Conservation (phyloP, 73 alveolate genomes). For the Tetrahymena borealis region DNA sequence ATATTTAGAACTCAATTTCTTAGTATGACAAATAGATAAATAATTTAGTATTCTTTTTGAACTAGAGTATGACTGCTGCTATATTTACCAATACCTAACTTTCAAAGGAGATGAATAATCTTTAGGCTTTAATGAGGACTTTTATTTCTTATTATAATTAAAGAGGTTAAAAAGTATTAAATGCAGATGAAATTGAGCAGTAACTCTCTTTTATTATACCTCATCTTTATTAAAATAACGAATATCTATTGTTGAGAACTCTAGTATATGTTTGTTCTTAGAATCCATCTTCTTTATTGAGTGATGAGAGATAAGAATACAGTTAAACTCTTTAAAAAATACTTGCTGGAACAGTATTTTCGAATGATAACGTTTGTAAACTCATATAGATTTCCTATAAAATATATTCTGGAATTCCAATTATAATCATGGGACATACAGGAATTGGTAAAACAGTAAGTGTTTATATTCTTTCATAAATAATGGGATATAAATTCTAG, state of each 20-base stretch:
- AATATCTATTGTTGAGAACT: neutral
- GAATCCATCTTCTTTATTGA: neutral
- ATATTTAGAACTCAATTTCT: neutral
- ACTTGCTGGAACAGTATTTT: neutral
- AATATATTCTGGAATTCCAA: constrained; percentile 54
- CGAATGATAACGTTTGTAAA: constrained; percentile 43
- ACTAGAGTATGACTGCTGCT: neutral
- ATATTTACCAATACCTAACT: neutral
- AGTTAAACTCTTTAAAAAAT: neutral
- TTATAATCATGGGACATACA: constrained; percentile 70
- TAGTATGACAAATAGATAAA: neutral
- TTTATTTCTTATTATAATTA: neutral
- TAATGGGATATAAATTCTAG: constrained; percentile 41
- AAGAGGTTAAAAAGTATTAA: neutral
- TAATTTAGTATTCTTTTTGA: neutral
- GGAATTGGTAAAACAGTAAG: constrained; percentile 72
- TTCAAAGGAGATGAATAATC: neutral
- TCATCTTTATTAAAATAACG: neutral
- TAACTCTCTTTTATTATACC: neutral
- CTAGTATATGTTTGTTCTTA: neutral
- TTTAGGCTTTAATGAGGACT: neutral
- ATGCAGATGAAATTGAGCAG: neutral
- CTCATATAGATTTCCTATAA: constrained; percentile 39
- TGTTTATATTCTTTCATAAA: constrained; percentile 46
- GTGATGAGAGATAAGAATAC: neutral